Evolutionary conservation across 208 protist genomes (phyloP), one percentile per base, ranked within the genome.

Genomic region (Crithidia bombi): DNA sequence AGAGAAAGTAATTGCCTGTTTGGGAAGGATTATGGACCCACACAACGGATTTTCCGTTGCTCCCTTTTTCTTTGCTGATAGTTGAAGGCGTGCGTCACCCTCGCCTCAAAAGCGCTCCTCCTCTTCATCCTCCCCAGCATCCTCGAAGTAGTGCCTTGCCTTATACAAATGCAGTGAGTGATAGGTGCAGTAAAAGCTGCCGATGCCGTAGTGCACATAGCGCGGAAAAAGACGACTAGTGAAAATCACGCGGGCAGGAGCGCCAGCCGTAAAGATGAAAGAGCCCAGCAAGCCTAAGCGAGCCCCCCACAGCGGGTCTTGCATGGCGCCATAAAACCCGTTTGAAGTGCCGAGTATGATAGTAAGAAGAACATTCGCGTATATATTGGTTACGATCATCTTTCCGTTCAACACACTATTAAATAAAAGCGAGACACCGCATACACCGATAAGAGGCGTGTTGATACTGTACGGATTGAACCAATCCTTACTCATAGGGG

Each of bases 401-500:
- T 65, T 74, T 32, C 85, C 86, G 47, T 84, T 79, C 54, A 79
- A 61, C n/a, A 92, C 80, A 47, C 73, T 85, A 77, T 95, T 95
- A 67, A 95, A 95, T 1, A 90, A 43, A 9, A 89, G 33, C 4
- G 86, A 92, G 32, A 78, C 32, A 7, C 55, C 61, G 61, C 78
- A 87, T 28, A 95, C 44, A 28, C 63, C 81, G 32, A 91, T 77
- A 41, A 95, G 65, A 15, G 90, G 90, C 5, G 85, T 90, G 73
- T 95, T 95, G 23, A 85, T 52, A 4, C 74, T 72, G 30, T 73
- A 81, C 0, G 71, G 76, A 55, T 67, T 57, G 56, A 89, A 67
- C 72, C 75, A 83, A 32, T 91, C 90, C 21, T 75, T 62, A 52
- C 78, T 78, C 11, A 75, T 78, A 35, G 38, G 74, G 6, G 47